Evolutionary conservation across 768 basidiomycete genomes (phyloP).

Genomic region (Zangia roseola): DNA sequence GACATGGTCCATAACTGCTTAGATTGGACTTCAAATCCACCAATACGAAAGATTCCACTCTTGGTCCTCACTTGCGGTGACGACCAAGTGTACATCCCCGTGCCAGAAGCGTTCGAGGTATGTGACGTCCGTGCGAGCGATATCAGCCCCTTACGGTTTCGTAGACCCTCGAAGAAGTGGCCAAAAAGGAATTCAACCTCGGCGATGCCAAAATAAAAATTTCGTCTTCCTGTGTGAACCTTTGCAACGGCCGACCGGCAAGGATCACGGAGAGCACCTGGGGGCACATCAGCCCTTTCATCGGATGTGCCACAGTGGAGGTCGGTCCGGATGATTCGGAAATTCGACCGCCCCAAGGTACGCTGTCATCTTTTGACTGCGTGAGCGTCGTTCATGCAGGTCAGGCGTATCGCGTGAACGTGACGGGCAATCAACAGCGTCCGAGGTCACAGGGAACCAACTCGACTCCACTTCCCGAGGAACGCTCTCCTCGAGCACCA

Average conservation of each 20-base stretch:
- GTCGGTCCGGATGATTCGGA: neutral
- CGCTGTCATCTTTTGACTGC: neutral
- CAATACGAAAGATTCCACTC: slow-evolving; percentile 18
- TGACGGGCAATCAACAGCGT: neutral
- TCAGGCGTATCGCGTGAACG: neutral
- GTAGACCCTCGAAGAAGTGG: slow-evolving; percentile 18
- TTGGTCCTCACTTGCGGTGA: slow-evolving; percentile 18
- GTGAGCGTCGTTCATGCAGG: neutral
- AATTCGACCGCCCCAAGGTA: neutral
- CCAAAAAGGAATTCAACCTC: slow-evolving; percentile 21
- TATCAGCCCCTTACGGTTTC: neutral
- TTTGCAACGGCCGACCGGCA: slow-evolving; percentile 19
- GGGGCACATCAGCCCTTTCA: slow-evolving; percentile 15
- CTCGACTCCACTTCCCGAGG: neutral
- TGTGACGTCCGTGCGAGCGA: neutral
- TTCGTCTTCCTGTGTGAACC: slow-evolving; percentile 20
- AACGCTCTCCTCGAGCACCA: neutral
- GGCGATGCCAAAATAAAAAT: slow-evolving; percentile 13
- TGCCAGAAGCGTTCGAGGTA: slow-evolving; percentile 20
- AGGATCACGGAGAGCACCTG: slow-evolving; percentile 23
- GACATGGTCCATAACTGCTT: slow-evolving; percentile 28
- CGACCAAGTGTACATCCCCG: slow-evolving; percentile 16
- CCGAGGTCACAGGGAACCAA: neutral
- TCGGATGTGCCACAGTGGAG: slow-evolving; percentile 25
- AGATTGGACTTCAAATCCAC: slow-evolving; percentile 23